Evolutionary conservation across 2,329 filamentous ascomycete genomes (phyloP).

Genomic region (Hypoxylon sp.): DNA sequence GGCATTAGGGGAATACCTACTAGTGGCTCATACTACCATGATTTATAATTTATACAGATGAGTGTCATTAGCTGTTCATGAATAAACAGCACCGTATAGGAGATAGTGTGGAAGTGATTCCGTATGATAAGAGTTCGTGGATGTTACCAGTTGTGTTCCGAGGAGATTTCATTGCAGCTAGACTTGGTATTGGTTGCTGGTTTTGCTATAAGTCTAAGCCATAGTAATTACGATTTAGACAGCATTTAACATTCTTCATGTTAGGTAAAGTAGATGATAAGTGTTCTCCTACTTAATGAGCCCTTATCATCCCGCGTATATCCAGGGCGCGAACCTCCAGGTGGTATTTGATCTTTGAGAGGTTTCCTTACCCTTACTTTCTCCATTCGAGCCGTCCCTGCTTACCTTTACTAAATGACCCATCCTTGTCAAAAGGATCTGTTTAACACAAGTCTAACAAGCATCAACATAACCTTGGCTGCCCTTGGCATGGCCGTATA

Average conservation of each 20-base stretch:
- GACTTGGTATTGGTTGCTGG: slow-evolving; percentile 7
- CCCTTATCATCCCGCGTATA: no score
- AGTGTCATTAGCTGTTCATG: background rate
- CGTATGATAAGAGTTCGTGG: slow-evolving; percentile 20
- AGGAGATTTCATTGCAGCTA: slow-evolving; percentile 8
- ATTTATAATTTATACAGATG: background rate
- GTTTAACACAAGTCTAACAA: background rate
- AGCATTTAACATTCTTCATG: no score
- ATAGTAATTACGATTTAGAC: no score
- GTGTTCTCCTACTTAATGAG: no score
- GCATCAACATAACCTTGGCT: background rate
- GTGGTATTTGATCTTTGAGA: no score
- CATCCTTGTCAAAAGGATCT: slow-evolving; percentile 18
- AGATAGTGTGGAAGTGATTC: background rate
- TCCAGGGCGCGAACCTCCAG: no score
- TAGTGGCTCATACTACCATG: background rate
- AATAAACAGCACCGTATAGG: background rate
- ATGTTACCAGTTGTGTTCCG: slow-evolving; percentile 11
- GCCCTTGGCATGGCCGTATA: slow-evolving; percentile 2
- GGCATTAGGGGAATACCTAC: background rate
- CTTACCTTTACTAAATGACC: background rate
- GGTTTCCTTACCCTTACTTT: background rate
- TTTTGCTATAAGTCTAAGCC: background rate
- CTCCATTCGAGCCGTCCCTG: background rate
- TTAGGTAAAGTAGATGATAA: no score